These are phyloP conservation scores for Penicillium desertorum DNA, from an alignment of 495 filamentous ascomycete genomes.

Conservation along the genomic window DNA sequence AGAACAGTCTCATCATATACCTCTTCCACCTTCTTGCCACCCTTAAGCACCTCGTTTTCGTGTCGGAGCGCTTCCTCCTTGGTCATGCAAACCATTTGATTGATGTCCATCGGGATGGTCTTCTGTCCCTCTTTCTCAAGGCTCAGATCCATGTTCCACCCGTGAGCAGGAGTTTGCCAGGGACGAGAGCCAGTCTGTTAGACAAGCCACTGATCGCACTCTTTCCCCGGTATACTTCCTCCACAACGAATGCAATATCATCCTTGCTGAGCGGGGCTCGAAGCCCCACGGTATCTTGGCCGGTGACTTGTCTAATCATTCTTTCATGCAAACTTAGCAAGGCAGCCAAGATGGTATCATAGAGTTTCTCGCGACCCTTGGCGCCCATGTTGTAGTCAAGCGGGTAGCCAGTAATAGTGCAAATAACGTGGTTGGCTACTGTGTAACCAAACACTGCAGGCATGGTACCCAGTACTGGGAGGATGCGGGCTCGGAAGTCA, in stretches of 20 bases:
- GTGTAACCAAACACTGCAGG: slow-evolving; percentile 92
- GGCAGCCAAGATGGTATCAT: slow-evolving; percentile 71
- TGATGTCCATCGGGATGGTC: slow-evolving; percentile 58
- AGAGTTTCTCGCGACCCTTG: slow-evolving; percentile 87
- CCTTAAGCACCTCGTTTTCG: slow-evolving; percentile 76
- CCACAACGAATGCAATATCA: slow-evolving; percentile 82
- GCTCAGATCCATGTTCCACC: slow-evolving; percentile 42
- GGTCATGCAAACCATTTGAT: slow-evolving; percentile 89
- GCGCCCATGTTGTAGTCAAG: slow-evolving; percentile 70
- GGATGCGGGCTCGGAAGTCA: slow-evolving; percentile 88
- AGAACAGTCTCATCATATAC: slow-evolving; percentile 67
- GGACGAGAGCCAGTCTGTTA: slow-evolving; percentile 70
- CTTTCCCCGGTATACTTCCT: slow-evolving; percentile 83
- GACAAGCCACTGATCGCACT: slow-evolving; percentile 79
- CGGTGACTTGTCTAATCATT: slow-evolving; percentile 54
- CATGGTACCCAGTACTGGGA: slow-evolving; percentile 96
- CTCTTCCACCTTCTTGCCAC: slow-evolving; percentile 63
- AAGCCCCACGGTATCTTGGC: slow-evolving; percentile 65
- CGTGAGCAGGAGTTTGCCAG: slow-evolving; percentile 65
- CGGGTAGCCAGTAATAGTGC: slow-evolving; percentile 83
- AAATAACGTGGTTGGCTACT: slow-evolving; percentile 86
- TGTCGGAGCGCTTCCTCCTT: slow-evolving; percentile 87
- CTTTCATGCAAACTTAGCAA: slow-evolving; percentile 78
- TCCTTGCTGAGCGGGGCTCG: slow-evolving; percentile 72
- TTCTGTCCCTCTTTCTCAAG: slow-evolving; percentile 65